Evolutionary conservation across 192 early-diverging fungal genomes (phyloP).

Genomic region (Umbelopsis vinacea): DNA sequence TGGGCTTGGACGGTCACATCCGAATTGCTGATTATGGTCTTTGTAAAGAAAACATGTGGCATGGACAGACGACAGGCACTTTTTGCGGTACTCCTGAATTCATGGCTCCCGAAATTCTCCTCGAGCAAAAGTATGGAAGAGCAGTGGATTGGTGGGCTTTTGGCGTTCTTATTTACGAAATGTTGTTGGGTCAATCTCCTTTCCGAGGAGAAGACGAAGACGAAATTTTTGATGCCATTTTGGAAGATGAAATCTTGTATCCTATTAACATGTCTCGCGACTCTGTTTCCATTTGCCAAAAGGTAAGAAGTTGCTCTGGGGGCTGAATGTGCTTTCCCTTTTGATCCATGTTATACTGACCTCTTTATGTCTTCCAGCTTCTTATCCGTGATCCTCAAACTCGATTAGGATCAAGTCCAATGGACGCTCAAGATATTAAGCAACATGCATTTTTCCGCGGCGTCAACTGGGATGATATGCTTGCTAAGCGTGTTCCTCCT

Average conservation of each 20-base stretch:
- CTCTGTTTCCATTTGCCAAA: constrained; percentile 90
- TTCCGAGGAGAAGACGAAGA: constrained; percentile 97
- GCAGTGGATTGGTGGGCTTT: constrained; percentile 99
- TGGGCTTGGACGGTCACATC: constrained; percentile 92
- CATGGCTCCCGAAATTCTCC: constrained; percentile 98
- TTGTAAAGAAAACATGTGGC: constrained; percentile 96
- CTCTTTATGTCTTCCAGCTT: constrained; percentile 51
- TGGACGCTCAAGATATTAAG: constrained; percentile 93
- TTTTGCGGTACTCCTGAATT: constrained; percentile 99
- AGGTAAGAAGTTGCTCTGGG: constrained; percentile 49
- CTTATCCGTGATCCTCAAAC: constrained; percentile 86
- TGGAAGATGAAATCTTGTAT: constrained; percentile 95
- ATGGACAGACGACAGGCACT: constrained; percentile 86
- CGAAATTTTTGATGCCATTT: constrained; percentile 97
- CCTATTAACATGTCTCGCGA: constrained; percentile 93
- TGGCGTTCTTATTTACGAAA: constrained; percentile 85
- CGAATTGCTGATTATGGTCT: constrained; percentile 99
- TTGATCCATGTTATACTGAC: background rate
- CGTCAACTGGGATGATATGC: constrained; percentile 95
- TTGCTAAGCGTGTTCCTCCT: constrained; percentile 86
- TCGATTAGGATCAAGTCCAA: constrained; percentile 82
- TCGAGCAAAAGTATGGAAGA: constrained; percentile 94
- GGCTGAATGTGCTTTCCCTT: background rate
- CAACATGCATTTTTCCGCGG: constrained; percentile 92
- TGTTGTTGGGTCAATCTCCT: constrained; percentile 91